Evolutionary conservation across 2,329 filamentous ascomycete genomes (phyloP).

Genomic region (Penicillium sp.): DNA sequence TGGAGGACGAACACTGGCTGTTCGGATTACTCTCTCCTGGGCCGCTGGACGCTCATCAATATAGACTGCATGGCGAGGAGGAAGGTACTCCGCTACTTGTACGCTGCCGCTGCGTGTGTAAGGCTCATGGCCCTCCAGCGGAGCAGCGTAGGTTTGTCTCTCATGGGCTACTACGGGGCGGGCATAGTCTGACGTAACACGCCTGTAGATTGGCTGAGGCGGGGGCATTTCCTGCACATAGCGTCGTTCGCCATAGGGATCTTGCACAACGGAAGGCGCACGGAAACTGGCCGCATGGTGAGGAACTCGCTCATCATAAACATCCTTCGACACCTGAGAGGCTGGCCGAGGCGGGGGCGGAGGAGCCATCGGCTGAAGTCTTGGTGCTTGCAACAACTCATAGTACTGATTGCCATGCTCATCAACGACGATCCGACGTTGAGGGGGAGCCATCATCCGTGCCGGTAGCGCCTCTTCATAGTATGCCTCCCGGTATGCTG

Average conservation of each 20-base stretch:
- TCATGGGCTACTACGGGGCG: slow-evolving; percentile 31
- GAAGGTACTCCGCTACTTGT: slow-evolving; percentile 43
- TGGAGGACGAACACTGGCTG: slow-evolving; percentile 60
- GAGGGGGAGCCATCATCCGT: slow-evolving; percentile 53
- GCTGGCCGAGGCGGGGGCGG: slow-evolving; percentile 35
- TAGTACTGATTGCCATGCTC: slow-evolving; percentile 79
- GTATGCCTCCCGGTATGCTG: slow-evolving; percentile 43
- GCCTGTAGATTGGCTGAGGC: slow-evolving; percentile 42
- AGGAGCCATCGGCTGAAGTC: slow-evolving; percentile 35
- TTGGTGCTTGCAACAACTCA: slow-evolving; percentile 49
- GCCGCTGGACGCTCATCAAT: slow-evolving; percentile 67
- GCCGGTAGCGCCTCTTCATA: slow-evolving; percentile 45
- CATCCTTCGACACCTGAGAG: slow-evolving; percentile 33
- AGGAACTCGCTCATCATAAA: slow-evolving; percentile 35
- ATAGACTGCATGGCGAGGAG: slow-evolving; percentile 38
- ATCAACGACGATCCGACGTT: slow-evolving; percentile 73
- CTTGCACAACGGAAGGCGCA: slow-evolving; percentile 45
- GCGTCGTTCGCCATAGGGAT: slow-evolving; percentile 40
- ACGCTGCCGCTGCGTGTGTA: slow-evolving; percentile 42
- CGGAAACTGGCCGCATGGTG: slow-evolving; percentile 38
- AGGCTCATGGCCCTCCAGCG: slow-evolving; percentile 36
- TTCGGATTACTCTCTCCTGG: slow-evolving; percentile 56
- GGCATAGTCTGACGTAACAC: slow-evolving; percentile 38
- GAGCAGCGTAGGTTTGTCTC: slow-evolving; percentile 33
- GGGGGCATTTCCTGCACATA: slow-evolving; percentile 49